Conservation (phyloP, 1,284 basidiomycete species). For the Rhodotorula sp. region DNA sequence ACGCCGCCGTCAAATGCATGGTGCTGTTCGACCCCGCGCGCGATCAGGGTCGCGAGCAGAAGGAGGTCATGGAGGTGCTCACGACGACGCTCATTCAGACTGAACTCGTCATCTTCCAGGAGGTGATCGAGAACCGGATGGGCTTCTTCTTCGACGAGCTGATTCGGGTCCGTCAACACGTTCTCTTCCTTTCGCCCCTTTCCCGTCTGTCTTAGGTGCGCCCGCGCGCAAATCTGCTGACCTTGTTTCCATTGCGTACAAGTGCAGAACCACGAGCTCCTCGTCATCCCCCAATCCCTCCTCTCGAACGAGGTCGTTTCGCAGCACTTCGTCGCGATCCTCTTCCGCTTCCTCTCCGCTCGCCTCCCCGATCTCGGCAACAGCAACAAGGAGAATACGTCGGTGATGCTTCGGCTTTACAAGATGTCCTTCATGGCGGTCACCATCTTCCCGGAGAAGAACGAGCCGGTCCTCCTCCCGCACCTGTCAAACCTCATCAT, state of each 20-base stretch:
- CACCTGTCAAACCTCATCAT: constrained; percentile 93
- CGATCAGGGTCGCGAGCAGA: constrained; percentile 72
- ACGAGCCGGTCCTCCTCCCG: constrained; percentile 87
- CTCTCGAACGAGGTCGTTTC: constrained; percentile 80
- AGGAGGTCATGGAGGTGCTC: constrained; percentile 84
- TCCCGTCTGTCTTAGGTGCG: constrained; percentile 30
- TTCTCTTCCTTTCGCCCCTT: too few species aligned
- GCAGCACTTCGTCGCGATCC: constrained; percentile 85
- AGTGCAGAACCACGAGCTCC: constrained; percentile 66
- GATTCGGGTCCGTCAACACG: constrained; percentile 51
- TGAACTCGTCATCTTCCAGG: constrained; percentile 86
- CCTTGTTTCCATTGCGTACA: too few species aligned
- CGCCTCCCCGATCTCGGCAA: constrained; percentile 75
- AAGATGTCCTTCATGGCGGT: constrained; percentile 96
- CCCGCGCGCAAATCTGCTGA: constrained; percentile 35
- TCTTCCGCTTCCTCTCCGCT: constrained; percentile 82
- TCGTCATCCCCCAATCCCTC: constrained; percentile 84
- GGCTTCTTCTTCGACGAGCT: constrained; percentile 79
- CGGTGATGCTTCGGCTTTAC: constrained; percentile 83
- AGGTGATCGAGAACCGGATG: constrained; percentile 82
- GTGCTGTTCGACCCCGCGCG: constrained; percentile 70
- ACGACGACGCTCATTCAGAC: constrained; percentile 73
- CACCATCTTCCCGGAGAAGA: constrained; percentile 65
- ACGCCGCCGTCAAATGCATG: constrained; percentile 79
- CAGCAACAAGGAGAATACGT: constrained; percentile 64